Conservation (phyloP, 2,329 filamentous ascomycete genomes). For the Sphaceloma murrayae region DNA sequence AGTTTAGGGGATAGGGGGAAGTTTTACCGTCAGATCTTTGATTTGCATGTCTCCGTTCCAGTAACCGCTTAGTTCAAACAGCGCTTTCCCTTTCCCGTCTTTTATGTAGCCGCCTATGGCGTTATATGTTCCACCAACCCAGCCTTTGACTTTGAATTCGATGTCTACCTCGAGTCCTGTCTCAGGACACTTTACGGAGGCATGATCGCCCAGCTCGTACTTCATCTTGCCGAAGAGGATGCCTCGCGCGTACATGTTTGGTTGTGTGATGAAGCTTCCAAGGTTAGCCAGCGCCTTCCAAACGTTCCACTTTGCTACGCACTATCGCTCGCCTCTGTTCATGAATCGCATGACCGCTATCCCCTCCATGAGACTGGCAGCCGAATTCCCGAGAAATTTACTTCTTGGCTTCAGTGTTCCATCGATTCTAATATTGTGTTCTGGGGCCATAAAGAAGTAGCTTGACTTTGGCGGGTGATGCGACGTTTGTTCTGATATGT, state of each 20-base stretch:
- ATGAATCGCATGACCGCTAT: constrained; percentile 76
- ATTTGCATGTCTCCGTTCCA: constrained; percentile 96
- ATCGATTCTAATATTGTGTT: constrained; percentile 89
- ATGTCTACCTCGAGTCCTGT: constrained; percentile 78
- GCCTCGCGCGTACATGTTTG: constrained; percentile 97
- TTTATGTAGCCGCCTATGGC: constrained; percentile 87
- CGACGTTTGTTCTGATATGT: constrained; percentile 94
- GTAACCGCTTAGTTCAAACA: constrained; percentile 85
- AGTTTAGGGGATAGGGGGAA: neutral
- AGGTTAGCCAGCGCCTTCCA: constrained; percentile 16
- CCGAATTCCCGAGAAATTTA: constrained; percentile 93
- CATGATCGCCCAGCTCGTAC: constrained; percentile 95
- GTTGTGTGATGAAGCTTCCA: constrained; percentile 76
- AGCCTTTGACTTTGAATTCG: constrained; percentile 98
- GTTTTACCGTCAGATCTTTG: constrained; percentile 64
- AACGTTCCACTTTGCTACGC: constrained; percentile 34
- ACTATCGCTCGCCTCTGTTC: constrained; percentile 89
- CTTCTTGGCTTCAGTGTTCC: constrained; percentile 90
- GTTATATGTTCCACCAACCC: constrained; percentile 93
- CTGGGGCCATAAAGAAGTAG: constrained; percentile 96
- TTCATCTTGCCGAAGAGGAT: constrained; percentile 99
- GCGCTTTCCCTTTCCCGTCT: constrained; percentile 71
- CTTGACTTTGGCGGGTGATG: constrained; percentile 98
- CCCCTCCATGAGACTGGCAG: constrained; percentile 96
- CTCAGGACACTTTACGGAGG: constrained; percentile 84